These are phyloP conservation scores for Dioszegia crocea DNA, from an alignment of 768 basidiomycete species.

Conservation along the genomic window DNA sequence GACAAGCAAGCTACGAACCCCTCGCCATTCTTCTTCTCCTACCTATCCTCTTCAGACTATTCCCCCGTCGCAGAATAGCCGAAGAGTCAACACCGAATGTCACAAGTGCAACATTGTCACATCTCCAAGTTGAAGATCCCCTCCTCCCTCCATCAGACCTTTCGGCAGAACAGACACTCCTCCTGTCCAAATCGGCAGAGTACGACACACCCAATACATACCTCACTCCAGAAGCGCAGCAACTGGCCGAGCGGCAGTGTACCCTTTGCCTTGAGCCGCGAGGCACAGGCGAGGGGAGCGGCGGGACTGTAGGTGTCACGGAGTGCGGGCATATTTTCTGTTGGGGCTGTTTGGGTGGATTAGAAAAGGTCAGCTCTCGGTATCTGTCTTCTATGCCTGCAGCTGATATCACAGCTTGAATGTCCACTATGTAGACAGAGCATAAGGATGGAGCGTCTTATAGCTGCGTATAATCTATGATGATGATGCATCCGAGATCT, in stretches of 20 bases:
- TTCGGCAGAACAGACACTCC: conserved; percentile 24
- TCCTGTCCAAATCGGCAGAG: conserved; percentile 7
- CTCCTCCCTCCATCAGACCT: conserved; percentile 14
- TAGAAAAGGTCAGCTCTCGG: conserved; percentile 45
- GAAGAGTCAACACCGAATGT: neutral
- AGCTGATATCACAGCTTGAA: conserved; percentile 39
- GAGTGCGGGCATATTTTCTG: conserved; percentile 52
- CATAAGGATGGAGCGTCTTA: conserved; percentile 45
- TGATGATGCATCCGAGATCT: neutral
- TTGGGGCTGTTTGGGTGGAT: conserved; percentile 49
- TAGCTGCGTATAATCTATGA: conserved; percentile 44
- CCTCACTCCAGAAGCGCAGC: conserved; percentile 24
- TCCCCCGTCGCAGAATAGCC: conserved; percentile 9
- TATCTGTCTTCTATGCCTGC: neutral
- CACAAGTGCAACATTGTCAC: neutral
- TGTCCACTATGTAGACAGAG: conserved; percentile 49
- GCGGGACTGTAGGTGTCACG: conserved; percentile 46
- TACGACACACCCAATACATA: conserved; percentile 35
- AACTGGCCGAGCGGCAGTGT: conserved; percentile 38
- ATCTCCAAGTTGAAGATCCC: conserved; percentile 4
- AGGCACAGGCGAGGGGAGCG: conserved; percentile 42
- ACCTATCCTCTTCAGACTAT: conserved; percentile 23
- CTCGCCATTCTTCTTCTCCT: conserved; percentile 40
- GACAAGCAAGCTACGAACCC: conserved; percentile 37
- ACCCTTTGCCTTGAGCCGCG: conserved; percentile 46